Base-by-base conservation (phyloP, 2,329 filamentous ascomycete genomes). In the Claviceps paspali region DNA sequence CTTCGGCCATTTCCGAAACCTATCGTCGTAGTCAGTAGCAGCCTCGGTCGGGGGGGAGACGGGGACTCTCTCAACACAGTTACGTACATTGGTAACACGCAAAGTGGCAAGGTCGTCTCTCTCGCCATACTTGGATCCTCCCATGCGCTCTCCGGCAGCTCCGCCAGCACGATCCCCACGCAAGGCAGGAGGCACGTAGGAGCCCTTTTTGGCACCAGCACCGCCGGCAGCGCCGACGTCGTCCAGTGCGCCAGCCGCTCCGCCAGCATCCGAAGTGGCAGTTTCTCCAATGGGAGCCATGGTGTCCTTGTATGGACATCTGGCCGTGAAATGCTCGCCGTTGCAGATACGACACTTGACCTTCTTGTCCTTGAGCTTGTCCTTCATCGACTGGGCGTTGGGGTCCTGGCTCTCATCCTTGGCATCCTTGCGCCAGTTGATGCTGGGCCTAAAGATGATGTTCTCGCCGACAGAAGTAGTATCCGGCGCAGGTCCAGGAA, bases 321-420 rank as follows among this genome's bases (percentile, higher is more conserved):
- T 81, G 49, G 88, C 88, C 29, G 91, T 98, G 72, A 96, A 98
- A 76, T 98, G 91, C 70, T 98, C 91, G 57, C 88, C 91, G 59
- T 79, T 83, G 68, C 91, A 98, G 59, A 98, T 96, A 73, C 91
- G 82, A 65, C 91, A 98, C 75, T 96, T 96, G 71, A 98, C 92
- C 70, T 95, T 92, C 76, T 95, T 94, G 68, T 95, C 87, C 76
- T 91, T 93, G 55, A 96, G 72, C 67, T 83, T 80, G 56, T 79
- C 75, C 66, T 82, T 82, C 65, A 81, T 73, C 52, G 70, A 70
- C 63, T 81, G 76, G 52, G 80, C 77, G 61, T 83, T 81, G 54
- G 72, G 64, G 52, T 78, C 76, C 56, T 76, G 74, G 64, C 76
- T 73, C 65, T 88, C 82, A 58, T 82, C 82, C 64, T 84, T 83